phyloP scores from a whole-genome alignment of 441 rosid species.

The Sinapis alba region DNA sequence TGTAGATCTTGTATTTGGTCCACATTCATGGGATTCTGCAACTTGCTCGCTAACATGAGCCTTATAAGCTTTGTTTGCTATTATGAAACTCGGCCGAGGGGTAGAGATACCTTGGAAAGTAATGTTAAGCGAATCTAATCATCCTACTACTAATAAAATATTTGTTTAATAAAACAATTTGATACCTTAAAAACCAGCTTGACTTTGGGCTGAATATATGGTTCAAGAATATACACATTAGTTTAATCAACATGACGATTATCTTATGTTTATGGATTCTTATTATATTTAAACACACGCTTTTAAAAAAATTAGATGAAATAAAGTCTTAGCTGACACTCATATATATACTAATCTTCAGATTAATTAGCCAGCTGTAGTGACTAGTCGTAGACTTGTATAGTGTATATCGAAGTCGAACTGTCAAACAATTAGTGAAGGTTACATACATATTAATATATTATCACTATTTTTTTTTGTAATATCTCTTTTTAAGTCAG shows the following conservation, averaged over 20 bases:
- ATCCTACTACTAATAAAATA: background rate
- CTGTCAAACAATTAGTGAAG: background rate
- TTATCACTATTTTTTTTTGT: background rate
- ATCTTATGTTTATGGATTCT: slow-evolving; percentile 18
- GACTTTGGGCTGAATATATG: slow-evolving; percentile 8
- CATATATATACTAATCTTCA: background rate
- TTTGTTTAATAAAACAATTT: background rate
- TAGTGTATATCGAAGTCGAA: background rate
- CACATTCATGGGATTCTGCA: slow-evolving; percentile 25
- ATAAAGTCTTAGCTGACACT: too few species aligned
- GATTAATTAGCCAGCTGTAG: slow-evolving; percentile 1
- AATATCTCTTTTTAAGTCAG: background rate
- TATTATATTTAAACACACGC: background rate
- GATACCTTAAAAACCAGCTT: slow-evolving; percentile 17
- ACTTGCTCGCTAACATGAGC: slow-evolving; percentile 27
- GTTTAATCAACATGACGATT: slow-evolving; percentile 24
- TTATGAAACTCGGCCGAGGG: slow-evolving; percentile 7
- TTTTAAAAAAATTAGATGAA: background rate
- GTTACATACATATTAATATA: background rate
- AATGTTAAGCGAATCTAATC: background rate
- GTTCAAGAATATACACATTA: background rate
- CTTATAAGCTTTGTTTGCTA: slow-evolving; percentile 9
- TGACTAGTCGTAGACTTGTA: background rate
- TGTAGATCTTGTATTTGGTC: slow-evolving; percentile 29
- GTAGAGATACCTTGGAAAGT: slow-evolving; percentile 13